Conservation (phyloP, 805 yeast genomes). For the Brettanomyces anomalus region DNA sequence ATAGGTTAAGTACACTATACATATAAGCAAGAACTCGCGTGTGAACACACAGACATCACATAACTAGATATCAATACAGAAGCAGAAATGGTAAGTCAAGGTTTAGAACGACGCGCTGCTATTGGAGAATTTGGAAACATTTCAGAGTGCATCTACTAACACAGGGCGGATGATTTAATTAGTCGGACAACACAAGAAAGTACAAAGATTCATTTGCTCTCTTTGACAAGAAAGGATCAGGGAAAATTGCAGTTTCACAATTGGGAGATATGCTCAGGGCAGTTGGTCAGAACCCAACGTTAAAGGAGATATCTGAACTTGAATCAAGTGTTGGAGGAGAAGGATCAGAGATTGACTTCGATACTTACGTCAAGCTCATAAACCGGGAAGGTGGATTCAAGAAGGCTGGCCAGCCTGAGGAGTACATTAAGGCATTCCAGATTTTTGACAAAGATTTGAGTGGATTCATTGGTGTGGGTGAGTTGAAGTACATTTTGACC, state of each 20-base stretch:
- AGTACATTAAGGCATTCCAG: slow-evolving; percentile 92
- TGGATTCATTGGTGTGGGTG: slow-evolving; percentile 96
- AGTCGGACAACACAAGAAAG: slow-evolving; percentile 23
- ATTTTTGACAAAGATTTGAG: slow-evolving; percentile 94
- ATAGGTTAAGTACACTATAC: too few relatives aligned
- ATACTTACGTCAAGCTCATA: slow-evolving; percentile 65
- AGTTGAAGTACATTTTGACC: slow-evolving; percentile 87
- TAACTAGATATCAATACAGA: too few relatives aligned
- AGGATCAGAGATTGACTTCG: slow-evolving; percentile 51
- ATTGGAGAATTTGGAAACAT: too few relatives aligned
- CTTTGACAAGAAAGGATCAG: slow-evolving; percentile 94
- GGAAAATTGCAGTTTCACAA: slow-evolving; percentile 73
- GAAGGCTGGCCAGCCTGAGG: slow-evolving; percentile 82
- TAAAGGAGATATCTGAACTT: slow-evolving; percentile 68
- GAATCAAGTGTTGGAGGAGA: slow-evolving; percentile 25
- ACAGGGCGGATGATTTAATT: too few relatives aligned
- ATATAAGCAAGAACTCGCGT: too few relatives aligned
- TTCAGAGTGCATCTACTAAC: too few relatives aligned
- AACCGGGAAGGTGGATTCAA: slow-evolving; percentile 85
- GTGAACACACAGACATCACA: too few relatives aligned
- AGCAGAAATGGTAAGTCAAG: too few relatives aligned
- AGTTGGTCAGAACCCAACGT: slow-evolving; percentile 96
- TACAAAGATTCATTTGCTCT: slow-evolving; percentile 92
- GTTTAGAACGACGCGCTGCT: too few relatives aligned
- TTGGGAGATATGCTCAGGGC: slow-evolving; percentile 94